Evolutionary conservation across 352 stramenopile species (phyloP), one percentile per base, ranked within the genome.

Genomic region (Blastocystis hominis): DNA sequence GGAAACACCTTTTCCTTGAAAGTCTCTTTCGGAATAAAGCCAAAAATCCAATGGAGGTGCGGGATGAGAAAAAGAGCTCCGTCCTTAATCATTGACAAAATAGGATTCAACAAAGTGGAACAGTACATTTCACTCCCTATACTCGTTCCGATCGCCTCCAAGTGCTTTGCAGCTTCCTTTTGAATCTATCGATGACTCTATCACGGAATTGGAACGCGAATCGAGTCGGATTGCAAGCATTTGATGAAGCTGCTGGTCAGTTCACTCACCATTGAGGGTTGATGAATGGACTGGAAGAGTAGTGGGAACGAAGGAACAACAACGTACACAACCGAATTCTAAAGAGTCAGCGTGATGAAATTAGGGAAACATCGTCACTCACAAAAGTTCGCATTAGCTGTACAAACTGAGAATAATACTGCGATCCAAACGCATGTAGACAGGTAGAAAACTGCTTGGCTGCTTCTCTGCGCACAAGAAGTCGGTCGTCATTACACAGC

Each of bases 1-100:
- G 70, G 70, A 36, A 63, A 80, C 10, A 80, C 3, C 10, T 15
- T 80, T 20, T 80, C 70, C 40, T 44, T 47, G 30, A 80, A 80
- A 7, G 36, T 36, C 3, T 62, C 70, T 13, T 40, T 17, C n/a
- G 38, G 50, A 13, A 63, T 64, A 3, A 17, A 44, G 10, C 63
- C 17, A 80, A 80, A 24, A 30, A 34, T 62, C 36, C 6, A 38
- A 40, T 34, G 46, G 3, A 80, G 36, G 17, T 63, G 13, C 7
- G 44, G 20, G 3, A 20, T 13, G 9, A 64, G 53, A 20, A 42
- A 61, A 47, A 46, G 70, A 80, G 13, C 38, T 0, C 9, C 50
- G 62, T 80, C 70, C 4, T 54, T 50, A n/a, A 54, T 46, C 9
- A 64, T 30, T 0, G 70, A 80, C 3, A 64, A 5, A 63, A 80